Percentiles rank a stretch among this genome's conserved stretches.
phyloP scores from a whole-genome alignment of 768 basidiomycete species.

The Pleurotus cornucopiae region DNA sequence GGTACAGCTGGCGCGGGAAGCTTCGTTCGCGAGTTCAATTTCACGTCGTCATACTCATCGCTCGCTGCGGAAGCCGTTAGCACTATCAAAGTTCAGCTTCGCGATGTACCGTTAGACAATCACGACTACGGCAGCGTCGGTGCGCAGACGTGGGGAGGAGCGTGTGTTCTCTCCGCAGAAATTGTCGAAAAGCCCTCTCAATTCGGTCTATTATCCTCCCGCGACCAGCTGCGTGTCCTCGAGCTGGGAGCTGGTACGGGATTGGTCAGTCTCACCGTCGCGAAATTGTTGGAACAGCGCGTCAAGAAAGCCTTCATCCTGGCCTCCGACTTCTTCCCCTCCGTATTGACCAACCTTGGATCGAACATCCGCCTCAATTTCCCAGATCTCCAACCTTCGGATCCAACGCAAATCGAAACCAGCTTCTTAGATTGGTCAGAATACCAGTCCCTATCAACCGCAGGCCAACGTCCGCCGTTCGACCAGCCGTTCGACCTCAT shows the following conservation, averaged over 20 bases:
- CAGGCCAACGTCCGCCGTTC: no score
- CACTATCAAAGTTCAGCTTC: slow-evolving; percentile 40
- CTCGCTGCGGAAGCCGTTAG: slow-evolving; percentile 7
- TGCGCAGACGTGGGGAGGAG: slow-evolving; percentile 87
- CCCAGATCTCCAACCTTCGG: slow-evolving; percentile 9
- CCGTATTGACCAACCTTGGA: slow-evolving; percentile 65
- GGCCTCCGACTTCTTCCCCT: slow-evolving; percentile 77
- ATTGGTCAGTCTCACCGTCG: slow-evolving; percentile 61
- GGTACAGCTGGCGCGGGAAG: slow-evolving; percentile 62
- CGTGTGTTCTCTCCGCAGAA: slow-evolving; percentile 75
- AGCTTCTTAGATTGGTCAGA: slow-evolving; percentile 69
- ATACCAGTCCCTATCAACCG: no score
- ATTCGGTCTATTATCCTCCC: slow-evolving; percentile 36
- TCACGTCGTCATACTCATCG: slow-evolving; percentile 20
- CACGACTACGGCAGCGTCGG: slow-evolving; percentile 72
- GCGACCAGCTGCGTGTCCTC: slow-evolving; percentile 42
- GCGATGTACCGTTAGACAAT: slow-evolving; percentile 67
- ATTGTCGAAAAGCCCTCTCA: slow-evolving; percentile 51
- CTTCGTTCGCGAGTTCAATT: slow-evolving; percentile 48
- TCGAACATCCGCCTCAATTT: slow-evolving; percentile 61
- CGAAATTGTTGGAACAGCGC: slow-evolving; percentile 33
- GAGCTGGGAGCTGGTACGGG: slow-evolving; percentile 88
- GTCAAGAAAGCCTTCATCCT: slow-evolving; percentile 32
- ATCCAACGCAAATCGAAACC: slow-evolving; percentile 3
- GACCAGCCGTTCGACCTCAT: slow-evolving; percentile 59